Evolutionary conservation across 495 filamentous ascomycete genomes (phyloP).

Genomic region (Pyronema domesticum): DNA sequence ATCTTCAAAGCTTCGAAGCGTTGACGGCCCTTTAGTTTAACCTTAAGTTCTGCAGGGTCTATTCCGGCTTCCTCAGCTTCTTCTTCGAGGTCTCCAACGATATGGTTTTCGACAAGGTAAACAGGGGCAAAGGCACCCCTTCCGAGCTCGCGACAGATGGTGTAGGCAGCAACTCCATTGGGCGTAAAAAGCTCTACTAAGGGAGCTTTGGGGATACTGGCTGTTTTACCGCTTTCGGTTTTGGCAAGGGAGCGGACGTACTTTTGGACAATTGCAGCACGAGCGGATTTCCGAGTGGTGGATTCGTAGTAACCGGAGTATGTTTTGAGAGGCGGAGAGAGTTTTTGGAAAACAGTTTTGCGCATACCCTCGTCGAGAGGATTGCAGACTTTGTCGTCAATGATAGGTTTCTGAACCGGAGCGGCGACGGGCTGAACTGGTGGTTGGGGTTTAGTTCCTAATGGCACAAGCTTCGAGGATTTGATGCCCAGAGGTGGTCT

Average conservation of each 20-base stretch:
- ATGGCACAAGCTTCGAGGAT: too few relatives aligned
- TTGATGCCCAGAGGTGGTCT: too few relatives aligned
- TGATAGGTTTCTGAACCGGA: constrained; percentile 35
- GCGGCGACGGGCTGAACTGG: too few relatives aligned
- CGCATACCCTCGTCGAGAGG: constrained; percentile 62
- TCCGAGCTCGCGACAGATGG: constrained; percentile 71
- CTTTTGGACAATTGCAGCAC: constrained; percentile 56
- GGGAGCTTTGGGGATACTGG: constrained; percentile 38
- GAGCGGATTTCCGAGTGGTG: constrained; percentile 36
- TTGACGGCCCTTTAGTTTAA: constrained; percentile 17
- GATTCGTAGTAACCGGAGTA: constrained; percentile 68
- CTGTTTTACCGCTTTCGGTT: constrained; percentile 41
- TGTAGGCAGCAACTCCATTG: constrained; percentile 41
- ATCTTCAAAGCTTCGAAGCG: constrained; percentile 75
- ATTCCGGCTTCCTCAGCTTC: constrained; percentile 33
- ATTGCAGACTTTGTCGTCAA: constrained; percentile 72
- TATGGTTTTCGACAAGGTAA: constrained; percentile 63
- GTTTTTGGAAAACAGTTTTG: constrained; percentile 49
- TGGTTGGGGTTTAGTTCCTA: too few relatives aligned
- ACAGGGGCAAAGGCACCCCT: constrained; percentile 89
- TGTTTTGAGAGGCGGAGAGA: constrained; percentile 49
- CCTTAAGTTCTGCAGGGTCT: constrained; percentile 21
- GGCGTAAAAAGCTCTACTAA: constrained; percentile 49
- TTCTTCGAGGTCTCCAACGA: constrained; percentile 26
- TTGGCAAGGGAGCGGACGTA: constrained; percentile 49